These are phyloP conservation scores for Fusarium domesticum DNA, from an alignment of 2,329 filamentous ascomycete species.

Conservation along the genomic window DNA sequence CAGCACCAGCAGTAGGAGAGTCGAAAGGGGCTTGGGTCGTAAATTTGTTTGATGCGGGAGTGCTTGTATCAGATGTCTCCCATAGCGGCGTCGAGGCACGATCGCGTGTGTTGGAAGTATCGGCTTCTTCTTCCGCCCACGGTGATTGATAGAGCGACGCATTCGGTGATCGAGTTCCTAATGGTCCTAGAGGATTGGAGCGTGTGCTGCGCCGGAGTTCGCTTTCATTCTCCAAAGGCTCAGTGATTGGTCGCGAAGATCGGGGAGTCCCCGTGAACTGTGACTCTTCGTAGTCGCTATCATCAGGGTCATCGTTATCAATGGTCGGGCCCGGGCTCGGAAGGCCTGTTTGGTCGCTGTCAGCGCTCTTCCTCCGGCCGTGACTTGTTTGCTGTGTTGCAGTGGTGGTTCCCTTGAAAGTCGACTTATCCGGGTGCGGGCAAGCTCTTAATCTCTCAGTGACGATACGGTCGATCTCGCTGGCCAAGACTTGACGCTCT, in stretches of 20 bases:
- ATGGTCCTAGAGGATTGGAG: neutral
- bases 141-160: neutral
- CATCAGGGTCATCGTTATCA: constrained; percentile 6
- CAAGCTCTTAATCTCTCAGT: neutral
- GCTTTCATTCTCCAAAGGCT: neutral
- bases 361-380: too few species aligned
- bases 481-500: neutral
- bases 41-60: too few species aligned
- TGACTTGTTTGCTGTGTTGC: too few species aligned
- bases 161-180: neutral
- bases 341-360: neutral
- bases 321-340: neutral
- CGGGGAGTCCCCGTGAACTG: neutral
- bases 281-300: constrained; percentile 4
- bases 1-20: too few species aligned
- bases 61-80: too few species aligned
- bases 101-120: neutral
- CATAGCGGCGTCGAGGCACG: neutral
- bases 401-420: too few species aligned
- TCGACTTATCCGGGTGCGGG: too few species aligned
- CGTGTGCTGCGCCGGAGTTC: neutral
- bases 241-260: neutral
- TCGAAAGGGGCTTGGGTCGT: too few species aligned
- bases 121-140: neutral
- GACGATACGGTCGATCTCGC: constrained; percentile 4